These are phyloP conservation scores for Pseudotsuga menziesii DNA, from an alignment of 75 land plant genomes.

Conservation along the genomic window DNA sequence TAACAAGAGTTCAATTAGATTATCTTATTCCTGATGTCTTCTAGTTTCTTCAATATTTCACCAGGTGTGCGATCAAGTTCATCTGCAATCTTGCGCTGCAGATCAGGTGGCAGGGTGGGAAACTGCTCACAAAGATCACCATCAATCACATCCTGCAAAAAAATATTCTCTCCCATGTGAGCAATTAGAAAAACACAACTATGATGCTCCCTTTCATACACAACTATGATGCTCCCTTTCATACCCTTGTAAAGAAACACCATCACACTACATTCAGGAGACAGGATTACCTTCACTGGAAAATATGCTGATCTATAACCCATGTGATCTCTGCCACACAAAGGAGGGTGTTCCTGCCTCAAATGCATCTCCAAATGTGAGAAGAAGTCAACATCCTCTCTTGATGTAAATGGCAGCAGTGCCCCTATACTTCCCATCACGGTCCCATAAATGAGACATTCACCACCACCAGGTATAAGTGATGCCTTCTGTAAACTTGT, in stretches of 20 bases:
- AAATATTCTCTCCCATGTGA: background rate
- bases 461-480: constrained; percentile 97
- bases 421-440: constrained; percentile 99
- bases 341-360: constrained; percentile 97
- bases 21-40: constrained; percentile 89
- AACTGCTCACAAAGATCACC: constrained; percentile 99
- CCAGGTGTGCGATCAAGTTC: constrained; percentile 96
- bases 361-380: constrained; percentile 98
- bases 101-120: constrained; percentile 78
- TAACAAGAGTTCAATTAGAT: constrained; percentile 30
- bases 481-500: constrained; percentile 93
- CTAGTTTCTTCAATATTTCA: constrained; percentile 94
- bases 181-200: background rate
- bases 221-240: background rate
- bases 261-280: background rate
- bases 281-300: constrained; percentile 78
- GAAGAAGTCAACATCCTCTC: constrained; percentile 99
- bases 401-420: constrained; percentile 80
- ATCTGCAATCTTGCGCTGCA: constrained; percentile 99
- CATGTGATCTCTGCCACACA: constrained; percentile 99
- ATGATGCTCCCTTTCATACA: no score
- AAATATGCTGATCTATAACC: constrained; percentile 92
- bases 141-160: constrained; percentile 97
- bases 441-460: constrained; percentile 84
- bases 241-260: background rate